Percentiles rank a stretch among this genome's conserved stretches.
phyloP scores from a whole-genome alignment of 1,284 basidiomycete species.

The Thelephora terrestris region DNA sequence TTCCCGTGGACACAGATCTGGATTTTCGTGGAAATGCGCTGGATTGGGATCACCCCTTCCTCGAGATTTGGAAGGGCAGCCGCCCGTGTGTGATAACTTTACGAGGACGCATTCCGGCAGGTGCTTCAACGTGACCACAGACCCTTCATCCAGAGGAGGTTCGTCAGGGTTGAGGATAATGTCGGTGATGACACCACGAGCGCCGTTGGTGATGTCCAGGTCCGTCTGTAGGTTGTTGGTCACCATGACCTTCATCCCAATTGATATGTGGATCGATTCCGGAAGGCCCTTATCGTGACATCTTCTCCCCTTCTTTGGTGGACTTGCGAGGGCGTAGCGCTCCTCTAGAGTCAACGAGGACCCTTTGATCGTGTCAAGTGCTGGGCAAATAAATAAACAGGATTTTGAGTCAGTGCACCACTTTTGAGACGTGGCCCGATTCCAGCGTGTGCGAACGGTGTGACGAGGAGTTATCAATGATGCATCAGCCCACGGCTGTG shows the following conservation, averaged over 20 bases:
- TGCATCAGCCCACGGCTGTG: slow-evolving; percentile 19
- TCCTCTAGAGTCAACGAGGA: slow-evolving; percentile 12
- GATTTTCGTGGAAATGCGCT: slow-evolving; percentile 2
- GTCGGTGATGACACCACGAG: slow-evolving; percentile 23
- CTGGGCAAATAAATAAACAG: slow-evolving; percentile 12
- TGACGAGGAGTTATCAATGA: slow-evolving; percentile 26
- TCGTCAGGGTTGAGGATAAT: slow-evolving; percentile 24
- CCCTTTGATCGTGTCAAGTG: slow-evolving; percentile 16
- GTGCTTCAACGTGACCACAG: slow-evolving; percentile 15
- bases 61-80: slow-evolving; percentile 16
- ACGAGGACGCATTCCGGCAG: slow-evolving; percentile 26
- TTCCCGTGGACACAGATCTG: slow-evolving; percentile 2
- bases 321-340: slow-evolving; percentile 9
- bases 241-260: slow-evolving; percentile 36
- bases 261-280: slow-evolving; percentile 21
- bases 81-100: slow-evolving; percentile 17
- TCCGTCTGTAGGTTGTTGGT: slow-evolving; percentile 30
- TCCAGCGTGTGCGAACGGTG: slow-evolving; percentile 24
- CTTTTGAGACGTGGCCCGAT: slow-evolving; percentile 14
- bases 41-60: slow-evolving; percentile 18
- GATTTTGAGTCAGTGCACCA: slow-evolving; percentile 10
- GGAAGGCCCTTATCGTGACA: slow-evolving; percentile 14
- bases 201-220: slow-evolving; percentile 30
- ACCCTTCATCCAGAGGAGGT: slow-evolving; percentile 11
- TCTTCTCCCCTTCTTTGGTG: not conserved